phyloP scores from a whole-genome alignment of 495 filamentous ascomycete species.

The Neurospora intermedia region DNA sequence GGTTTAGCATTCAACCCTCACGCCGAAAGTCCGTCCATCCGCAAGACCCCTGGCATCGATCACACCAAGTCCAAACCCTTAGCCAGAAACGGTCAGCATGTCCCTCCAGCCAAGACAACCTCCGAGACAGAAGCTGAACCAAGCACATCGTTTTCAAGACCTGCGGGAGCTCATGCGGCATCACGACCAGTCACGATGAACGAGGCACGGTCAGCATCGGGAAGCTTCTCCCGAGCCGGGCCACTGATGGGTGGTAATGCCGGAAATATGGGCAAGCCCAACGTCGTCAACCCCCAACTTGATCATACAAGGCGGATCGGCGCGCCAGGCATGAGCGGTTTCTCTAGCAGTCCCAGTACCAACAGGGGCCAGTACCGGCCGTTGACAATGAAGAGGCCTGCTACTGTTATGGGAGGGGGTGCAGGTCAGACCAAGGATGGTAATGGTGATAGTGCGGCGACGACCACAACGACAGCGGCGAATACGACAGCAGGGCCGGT shows the following conservation, averaged over 20 bases:
- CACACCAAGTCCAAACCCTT: constrained; percentile 63
- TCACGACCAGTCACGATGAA: neutral
- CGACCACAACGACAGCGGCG: neutral
- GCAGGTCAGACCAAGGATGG: neutral
- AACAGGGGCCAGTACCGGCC: constrained; percentile 52
- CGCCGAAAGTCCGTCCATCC: constrained; percentile 74
- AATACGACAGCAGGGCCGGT: neutral
- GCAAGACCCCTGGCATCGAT: constrained; percentile 82
- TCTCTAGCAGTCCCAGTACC: constrained; percentile 39
- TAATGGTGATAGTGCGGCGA: neutral
- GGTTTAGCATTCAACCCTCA: constrained; percentile 67
- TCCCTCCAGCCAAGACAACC: constrained; percentile 22
- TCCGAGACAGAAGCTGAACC: neutral
- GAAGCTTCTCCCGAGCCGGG: constrained; percentile 4
- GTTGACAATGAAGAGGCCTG: constrained; percentile 44
- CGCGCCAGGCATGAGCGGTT: constrained; percentile 37
- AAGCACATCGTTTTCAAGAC: neutral
- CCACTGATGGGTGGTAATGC: neutral
- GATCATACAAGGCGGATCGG: constrained; percentile 64
- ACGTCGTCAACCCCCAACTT: constrained; percentile 60
- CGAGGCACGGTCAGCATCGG: constrained; percentile 5
- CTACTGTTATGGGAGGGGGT: neutral
- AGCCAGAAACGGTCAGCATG: constrained; percentile 33
- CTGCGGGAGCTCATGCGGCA: neutral
- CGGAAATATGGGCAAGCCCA: constrained; percentile 20